Evolutionary conservation across 164 flowering plant genomes (phyloP), one percentile per base, ranked within the genome.

Genomic region (Cinnamomum micranthum): DNA sequence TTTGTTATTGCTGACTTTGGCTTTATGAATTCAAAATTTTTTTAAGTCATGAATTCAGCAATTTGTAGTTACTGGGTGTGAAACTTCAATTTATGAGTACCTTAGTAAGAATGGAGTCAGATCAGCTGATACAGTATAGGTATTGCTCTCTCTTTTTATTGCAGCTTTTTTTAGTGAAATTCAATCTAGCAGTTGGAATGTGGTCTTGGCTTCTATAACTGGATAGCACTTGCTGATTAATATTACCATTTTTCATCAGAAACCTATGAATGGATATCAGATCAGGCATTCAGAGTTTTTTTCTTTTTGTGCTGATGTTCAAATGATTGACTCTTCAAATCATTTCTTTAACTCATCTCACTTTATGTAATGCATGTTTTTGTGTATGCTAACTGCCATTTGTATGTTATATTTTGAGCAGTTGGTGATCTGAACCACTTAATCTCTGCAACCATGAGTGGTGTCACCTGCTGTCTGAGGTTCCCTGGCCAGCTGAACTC

Each of bases 401-500:
- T 15, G 13, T 55, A 15, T 55, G 7, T 20, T 55, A 55, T 17
- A 14, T 55, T 55, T 55, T 55, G 20, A 28, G 68, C 80, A 86
- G 88, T 86, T 76, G 88, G 87, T 3, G 87, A 86, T 72, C 62
- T 86, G 65, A 86, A 86, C 82, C 87, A 86, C 77, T 63, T 86
- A 82, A 84, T 86, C 25, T 86, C 87, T 67, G 86, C 89, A 23
- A 86, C 87, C 9, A 86, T 86, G 89, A 81, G 86, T 73, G 89
- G 89, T 4, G 86, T 86, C 35, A 86, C 89, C 2, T 85, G 89
- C 70, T 86, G 89, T 67, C 76, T 86, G 75, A 72, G 89, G 7
- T 86, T 86, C 71, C 89, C 89, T 6, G 89, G 89, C 2, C 87
- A 86, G 75, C 75, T 86, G 6, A 86, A 84, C 81, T 86, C 87